Percentiles rank a stretch among this genome's conserved stretches.
Conservation (phyloP, 768 basidiomycete genomes). For the Saitozyma podzolica region DNA sequence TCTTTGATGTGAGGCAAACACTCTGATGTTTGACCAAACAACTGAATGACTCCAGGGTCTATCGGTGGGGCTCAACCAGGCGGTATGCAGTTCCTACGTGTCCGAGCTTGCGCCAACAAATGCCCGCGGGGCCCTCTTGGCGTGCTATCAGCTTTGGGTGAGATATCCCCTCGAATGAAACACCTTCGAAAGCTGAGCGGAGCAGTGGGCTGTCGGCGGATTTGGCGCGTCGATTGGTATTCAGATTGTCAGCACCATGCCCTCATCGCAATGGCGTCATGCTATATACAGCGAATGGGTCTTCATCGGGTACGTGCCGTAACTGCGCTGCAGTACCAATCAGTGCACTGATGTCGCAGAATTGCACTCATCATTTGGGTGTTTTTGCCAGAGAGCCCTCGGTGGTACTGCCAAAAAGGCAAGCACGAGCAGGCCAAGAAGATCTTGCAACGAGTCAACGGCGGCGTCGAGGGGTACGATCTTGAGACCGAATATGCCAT, state of each 20-base stretch:
- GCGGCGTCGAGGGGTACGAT: slow-evolving; percentile 16
- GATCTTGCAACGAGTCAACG: slow-evolving; percentile 10
- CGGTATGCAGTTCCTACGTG: slow-evolving; percentile 13
- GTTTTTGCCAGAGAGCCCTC: slow-evolving; percentile 12
- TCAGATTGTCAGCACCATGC: slow-evolving; percentile 19
- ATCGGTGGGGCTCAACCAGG: slow-evolving; percentile 12
- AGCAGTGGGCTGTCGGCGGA: slow-evolving; percentile 8
- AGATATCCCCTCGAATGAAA: too few species aligned
- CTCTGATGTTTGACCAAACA: background rate
- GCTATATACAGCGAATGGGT: slow-evolving; percentile 6
- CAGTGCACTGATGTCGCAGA: slow-evolving; percentile 5
- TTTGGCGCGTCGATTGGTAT: slow-evolving; percentile 9
- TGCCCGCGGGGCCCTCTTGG: slow-evolving; percentile 6
- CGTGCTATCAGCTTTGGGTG: slow-evolving; percentile 2
- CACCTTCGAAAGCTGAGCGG: too few species aligned
- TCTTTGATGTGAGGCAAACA: slow-evolving; percentile 3
- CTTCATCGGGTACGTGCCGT: slow-evolving; percentile 9
- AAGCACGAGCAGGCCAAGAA: slow-evolving; percentile 7
- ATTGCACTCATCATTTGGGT: slow-evolving; percentile 16
- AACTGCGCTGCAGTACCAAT: too few species aligned
- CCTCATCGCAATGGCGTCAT: slow-evolving; percentile 9
- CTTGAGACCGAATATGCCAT: slow-evolving; percentile 19
- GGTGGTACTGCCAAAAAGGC: slow-evolving; percentile 1
- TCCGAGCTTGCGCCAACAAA: slow-evolving; percentile 11
- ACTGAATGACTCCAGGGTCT: slow-evolving; percentile 7